phyloP scores from a whole-genome alignment of 352 stramenopile species.

The Phytopythium aichiense region DNA sequence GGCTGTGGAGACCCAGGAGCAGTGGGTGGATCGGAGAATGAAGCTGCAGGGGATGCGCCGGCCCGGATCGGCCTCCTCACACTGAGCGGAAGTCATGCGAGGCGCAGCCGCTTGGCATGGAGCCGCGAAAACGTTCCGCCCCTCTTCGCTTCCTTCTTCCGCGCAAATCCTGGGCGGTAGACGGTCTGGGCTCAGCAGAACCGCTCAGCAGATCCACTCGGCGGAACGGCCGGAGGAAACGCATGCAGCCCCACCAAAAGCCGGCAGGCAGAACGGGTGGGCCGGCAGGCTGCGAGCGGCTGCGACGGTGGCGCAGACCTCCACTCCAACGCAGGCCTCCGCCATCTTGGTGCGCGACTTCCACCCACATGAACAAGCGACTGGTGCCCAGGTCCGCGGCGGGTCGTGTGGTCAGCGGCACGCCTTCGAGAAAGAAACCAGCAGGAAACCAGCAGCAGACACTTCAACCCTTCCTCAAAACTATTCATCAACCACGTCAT shows the following conservation, averaged over 20 bases:
- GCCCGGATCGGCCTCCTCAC: too few relatives aligned
- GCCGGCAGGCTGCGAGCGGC: too few relatives aligned
- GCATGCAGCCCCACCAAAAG: not conserved
- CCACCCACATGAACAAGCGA: not conserved
- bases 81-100: too few relatives aligned
- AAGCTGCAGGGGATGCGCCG: not conserved
- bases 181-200: not conserved
- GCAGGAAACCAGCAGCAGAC: not conserved
- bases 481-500: not conserved
- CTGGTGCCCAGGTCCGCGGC: not conserved
- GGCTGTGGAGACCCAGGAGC: not conserved
- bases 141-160: constrained; percentile 4
- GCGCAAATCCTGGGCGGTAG: not conserved
- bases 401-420: not conserved
- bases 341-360: not conserved
- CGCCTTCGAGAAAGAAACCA: constrained; percentile 3
- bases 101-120: not conserved
- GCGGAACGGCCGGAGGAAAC: not conserved
- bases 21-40: not conserved
- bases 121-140: constrained; percentile 5
- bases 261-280: too few relatives aligned
- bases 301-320: too few relatives aligned
- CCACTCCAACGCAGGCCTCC: not conserved
- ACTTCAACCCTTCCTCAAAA: not conserved
- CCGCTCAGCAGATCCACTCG: too few relatives aligned